A percentile compares a stretch with the other conserved stretches of the same genome.
Evolutionary conservation across 352 stramenopile genomes (phyloP).

Genomic region (Globisporangium recalcitrans): DNA sequence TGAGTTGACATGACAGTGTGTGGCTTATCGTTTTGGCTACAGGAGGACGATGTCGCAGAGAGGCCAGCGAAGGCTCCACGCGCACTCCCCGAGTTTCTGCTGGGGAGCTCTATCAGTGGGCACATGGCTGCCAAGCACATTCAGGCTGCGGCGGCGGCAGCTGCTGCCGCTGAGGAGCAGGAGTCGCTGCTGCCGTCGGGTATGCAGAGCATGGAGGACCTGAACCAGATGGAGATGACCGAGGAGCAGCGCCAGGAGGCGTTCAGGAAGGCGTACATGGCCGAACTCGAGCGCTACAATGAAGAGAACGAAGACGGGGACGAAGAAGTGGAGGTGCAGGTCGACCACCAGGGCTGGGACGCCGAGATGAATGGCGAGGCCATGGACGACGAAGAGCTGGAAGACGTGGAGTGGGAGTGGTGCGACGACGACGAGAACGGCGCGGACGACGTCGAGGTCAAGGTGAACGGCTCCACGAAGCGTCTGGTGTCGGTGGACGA

Average conservation of each 20-base stretch:
- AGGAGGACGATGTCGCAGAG: conserved; percentile 53
- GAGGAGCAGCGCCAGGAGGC: conserved; percentile 79
- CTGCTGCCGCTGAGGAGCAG: conserved; percentile 25
- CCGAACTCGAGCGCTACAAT: conserved; percentile 82
- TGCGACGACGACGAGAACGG: conserved; percentile 56
- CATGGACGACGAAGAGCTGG: conserved; percentile 70
- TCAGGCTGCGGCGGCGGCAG: conserved; percentile 27
- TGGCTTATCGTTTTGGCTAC: not conserved
- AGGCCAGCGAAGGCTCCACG: conserved; percentile 54
- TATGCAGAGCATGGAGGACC: conserved; percentile 48
- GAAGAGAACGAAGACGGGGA: conserved; percentile 64
- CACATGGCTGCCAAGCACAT: conserved; percentile 83
- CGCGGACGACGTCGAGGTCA: conserved; percentile 43
- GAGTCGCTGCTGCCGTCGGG: conserved; percentile 25
- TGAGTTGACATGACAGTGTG: not conserved
- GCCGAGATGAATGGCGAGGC: conserved; percentile 73
- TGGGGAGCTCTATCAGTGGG: conserved; percentile 82
- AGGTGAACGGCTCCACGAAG: conserved; percentile 63
- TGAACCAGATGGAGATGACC: conserved; percentile 66
- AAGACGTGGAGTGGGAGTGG: conserved; percentile 84
- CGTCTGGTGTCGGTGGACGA: conserved; percentile 66
- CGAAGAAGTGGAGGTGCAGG: conserved; percentile 73
- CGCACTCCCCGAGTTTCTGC: conserved; percentile 71
- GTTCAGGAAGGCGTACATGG: conserved; percentile 79
- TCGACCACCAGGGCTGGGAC: conserved; percentile 82